Evolutionary conservation across 441 rosid genomes (phyloP), one percentile per base, ranked within the genome.

Genomic region (Flueggea neowawraea): DNA sequence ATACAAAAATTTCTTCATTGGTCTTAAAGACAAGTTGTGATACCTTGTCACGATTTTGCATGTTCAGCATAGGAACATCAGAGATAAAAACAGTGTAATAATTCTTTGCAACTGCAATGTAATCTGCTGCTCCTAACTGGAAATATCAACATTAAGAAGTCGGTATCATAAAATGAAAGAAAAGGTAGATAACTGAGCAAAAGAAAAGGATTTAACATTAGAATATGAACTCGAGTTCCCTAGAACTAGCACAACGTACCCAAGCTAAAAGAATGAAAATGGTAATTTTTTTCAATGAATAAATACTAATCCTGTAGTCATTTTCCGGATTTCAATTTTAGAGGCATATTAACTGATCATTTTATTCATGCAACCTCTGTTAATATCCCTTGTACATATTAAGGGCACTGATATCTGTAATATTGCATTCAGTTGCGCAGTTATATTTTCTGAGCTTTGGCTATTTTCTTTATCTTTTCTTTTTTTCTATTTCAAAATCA

Each of bases 71-170:
- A 49, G 97, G 98, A 73, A 93, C 86, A 57, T 77, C 80, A 49
- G 96, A 82, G 75, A 90, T 85, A 71, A 92, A 88, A 57, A 86
- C 79, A 45, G 92, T 90, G 73, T 93, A 96, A 67, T 88, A 87
- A 73, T 75, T 80, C 71, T 84, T 72, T 5, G 96, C 92, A 32
- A 90, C 80, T 47, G 97, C 98, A 39, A 93, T 93, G 66, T 93
- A 93, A 79, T 93, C 98, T 52, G 97, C 98, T 66, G 98, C 96
- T 65, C 98, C 97, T 54, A 86, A 77, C 95, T 88, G 81, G 54
- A 62, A 43, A 57, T 17, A 54, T 54, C 48, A 49, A 47, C 5
- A 17, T 33, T 6, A 54, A 52, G 22, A 57, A 45, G 31, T 22
- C 44, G 31, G 6, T 54, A 55, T 2, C 41, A 14, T 15, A 22